Base-by-base conservation (phyloP, 371 early-diverging fungal genomes). In the Choanephora cucurbitarum region DNA sequence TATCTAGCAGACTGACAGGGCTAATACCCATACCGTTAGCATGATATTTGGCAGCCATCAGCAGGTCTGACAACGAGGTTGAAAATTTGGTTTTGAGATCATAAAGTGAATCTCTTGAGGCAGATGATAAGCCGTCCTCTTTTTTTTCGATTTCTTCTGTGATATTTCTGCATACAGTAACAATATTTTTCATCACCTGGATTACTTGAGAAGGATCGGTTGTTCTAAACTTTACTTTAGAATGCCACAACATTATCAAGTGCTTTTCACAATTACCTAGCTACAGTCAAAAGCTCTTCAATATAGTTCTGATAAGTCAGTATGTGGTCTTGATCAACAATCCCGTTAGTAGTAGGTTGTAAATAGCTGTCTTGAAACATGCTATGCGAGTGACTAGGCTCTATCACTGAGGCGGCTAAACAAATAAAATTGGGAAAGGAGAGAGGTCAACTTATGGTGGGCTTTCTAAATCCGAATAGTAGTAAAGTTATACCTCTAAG, bases 111-210 rank as follows among this genome's bases (percentile, higher is more conserved):
- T 63, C 57, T 15, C 62, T 57, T 8, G 63, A 57, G 9, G 57
- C 52, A 8, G 56, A 44, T 13, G 62, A 47, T 15, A 70, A 19
- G 0, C 39, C 42, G 8, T 52, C 58, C 11, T 70, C 69, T 33
- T 75, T 59, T 46, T 84, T 81, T 50, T 84, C 87, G 2, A 71
- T 67, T 54, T 93, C 88, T 57, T 92, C 91, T 0, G 88, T 91
- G 45, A 95, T 89, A 39, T 79, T 70, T 45, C 87, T 86, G 74
- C 94, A 94, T 0, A 91, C 80, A 8, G 88, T 75, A 33, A 93
- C 91, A 23, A 95, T 87, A 0, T 85, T 72, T 60, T 90, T 88
- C 92, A 93, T 92, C 8, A 90, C 86, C 17, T 84, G 70, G 22
- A 94, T 79, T 0, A 95, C 88, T 41, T 82, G 82, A 1, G 87